Conservation (phyloP, 225 moss, liverwort and hornwort genomes). For the Lunularia cruciata region DNA sequence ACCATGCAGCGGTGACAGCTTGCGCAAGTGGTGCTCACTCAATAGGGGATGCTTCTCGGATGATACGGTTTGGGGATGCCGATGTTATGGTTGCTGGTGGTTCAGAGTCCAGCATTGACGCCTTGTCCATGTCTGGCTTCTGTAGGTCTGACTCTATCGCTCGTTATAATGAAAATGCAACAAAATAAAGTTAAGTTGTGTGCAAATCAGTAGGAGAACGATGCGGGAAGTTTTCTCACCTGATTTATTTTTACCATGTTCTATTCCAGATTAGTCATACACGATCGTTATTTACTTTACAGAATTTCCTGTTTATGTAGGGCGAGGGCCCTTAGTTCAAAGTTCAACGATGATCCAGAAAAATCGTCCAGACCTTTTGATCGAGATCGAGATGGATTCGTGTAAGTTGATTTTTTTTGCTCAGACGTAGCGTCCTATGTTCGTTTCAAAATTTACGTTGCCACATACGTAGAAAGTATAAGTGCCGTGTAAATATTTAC, state of each 20-base stretch:
- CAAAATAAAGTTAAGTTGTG: not conserved
- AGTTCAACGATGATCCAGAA: conserved; percentile 79
- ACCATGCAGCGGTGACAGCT: conserved; percentile 98
- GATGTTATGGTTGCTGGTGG: conserved; percentile 99
- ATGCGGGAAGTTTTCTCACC: not conserved
- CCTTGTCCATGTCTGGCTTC: conserved; percentile 88
- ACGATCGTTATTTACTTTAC: not conserved
- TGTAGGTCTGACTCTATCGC: conserved; percentile 61
- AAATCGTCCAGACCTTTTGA: conserved; percentile 90
- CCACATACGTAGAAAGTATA: not conserved
- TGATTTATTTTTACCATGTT: not conserved
- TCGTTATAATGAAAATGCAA: not conserved
- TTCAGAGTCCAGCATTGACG: conserved; percentile 89
- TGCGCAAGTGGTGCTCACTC: conserved; percentile 99
- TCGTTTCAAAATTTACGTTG: not conserved
- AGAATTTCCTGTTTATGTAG: conserved; percentile 32
- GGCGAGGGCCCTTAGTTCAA: conserved; percentile 90
- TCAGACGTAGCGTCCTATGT: not conserved
- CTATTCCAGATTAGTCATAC: not conserved
- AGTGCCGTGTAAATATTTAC: not conserved
- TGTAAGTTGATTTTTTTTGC: conserved; percentile 51
- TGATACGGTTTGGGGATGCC: conserved; percentile 96
- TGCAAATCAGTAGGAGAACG: too few relatives aligned
- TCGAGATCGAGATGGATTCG: conserved; percentile 88
- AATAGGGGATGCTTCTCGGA: conserved; percentile 87